phyloP scores from a whole-genome alignment of 805 yeast species.

The Priceomyces medius region DNA sequence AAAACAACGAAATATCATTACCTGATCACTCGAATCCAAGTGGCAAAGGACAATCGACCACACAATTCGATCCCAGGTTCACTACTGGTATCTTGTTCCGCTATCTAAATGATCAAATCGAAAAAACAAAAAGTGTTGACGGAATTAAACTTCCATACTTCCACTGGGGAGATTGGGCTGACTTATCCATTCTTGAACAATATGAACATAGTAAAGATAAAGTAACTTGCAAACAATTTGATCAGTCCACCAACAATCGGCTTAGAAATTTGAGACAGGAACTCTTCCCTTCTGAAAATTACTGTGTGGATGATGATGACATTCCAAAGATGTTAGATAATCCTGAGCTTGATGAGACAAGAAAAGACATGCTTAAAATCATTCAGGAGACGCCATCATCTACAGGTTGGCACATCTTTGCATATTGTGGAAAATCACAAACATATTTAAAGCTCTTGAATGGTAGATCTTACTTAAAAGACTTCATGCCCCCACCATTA shows the following conservation, averaged over 20 bases:
- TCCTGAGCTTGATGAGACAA: constrained; percentile 3
- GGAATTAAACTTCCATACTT: constrained; percentile 18
- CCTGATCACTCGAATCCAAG: constrained; percentile 13
- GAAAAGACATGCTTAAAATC: constrained; percentile 6
- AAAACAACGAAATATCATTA: constrained; percentile 9
- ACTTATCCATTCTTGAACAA: constrained; percentile 20
- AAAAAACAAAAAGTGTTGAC: constrained; percentile 2
- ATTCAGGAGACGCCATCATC: constrained; percentile 11
- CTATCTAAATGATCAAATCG: constrained; percentile 14
- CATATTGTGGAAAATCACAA: constrained; percentile 31
- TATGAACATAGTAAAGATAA: constrained; percentile 15
- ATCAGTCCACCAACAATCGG: constrained; percentile 12
- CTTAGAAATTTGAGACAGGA: constrained; percentile 13
- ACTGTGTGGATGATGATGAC: constrained; percentile 26
- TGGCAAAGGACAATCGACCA: constrained; percentile 6
- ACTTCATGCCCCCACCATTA: constrained; percentile 40
- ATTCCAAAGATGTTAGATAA: constrained; percentile 12
- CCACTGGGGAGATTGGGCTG: constrained; percentile 35
- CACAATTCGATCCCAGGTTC: constrained; percentile 29
- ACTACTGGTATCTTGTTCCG: constrained; percentile 22
- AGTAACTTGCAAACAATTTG: constrained; percentile 18
- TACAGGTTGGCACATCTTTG: constrained; percentile 40
- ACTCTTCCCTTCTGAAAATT: constrained; percentile 13
- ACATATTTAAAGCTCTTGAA: constrained; percentile 27
- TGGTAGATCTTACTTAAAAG: constrained; percentile 39